Percentiles rank a stretch among this genome's conserved stretches.
Conservation (phyloP, 768 basidiomycete species). For the Rhizopogon salebrosus region DNA sequence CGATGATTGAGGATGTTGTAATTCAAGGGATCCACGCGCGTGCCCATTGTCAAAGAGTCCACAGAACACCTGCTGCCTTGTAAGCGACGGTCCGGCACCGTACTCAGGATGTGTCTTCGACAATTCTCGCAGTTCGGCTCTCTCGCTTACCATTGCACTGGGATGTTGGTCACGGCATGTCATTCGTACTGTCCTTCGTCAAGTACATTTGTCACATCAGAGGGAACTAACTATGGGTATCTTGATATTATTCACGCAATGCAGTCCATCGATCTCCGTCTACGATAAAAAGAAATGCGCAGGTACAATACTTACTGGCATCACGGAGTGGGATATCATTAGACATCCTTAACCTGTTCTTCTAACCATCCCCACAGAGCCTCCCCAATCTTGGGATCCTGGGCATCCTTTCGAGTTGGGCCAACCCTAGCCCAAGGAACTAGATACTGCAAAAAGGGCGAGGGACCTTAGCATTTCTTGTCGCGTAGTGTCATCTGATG, state of each 20-base stretch:
- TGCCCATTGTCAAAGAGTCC: background rate
- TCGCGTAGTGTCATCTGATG: background rate
- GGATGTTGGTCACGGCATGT: too few species aligned
- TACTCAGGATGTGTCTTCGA: background rate
- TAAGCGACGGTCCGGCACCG: background rate
- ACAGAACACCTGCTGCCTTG: background rate
- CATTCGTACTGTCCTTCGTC: too few species aligned
- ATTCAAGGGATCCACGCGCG: background rate
- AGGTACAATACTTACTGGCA: background rate
- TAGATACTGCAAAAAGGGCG: constrained; percentile 20
- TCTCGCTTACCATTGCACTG: too few species aligned
- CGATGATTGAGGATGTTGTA: constrained; percentile 35
- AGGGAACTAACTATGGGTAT: background rate
- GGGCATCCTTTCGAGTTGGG: constrained; percentile 11
- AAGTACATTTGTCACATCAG: too few species aligned
- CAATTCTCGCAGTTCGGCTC: background rate
- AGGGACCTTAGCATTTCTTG: background rate
- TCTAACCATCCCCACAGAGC: constrained; percentile 33
- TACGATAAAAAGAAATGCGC: background rate
- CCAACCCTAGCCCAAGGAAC: constrained; percentile 31
- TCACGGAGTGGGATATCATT: background rate
- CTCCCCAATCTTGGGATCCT: constrained; percentile 17
- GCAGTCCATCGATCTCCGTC: background rate
- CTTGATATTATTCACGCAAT: background rate
- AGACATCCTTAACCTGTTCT: constrained; percentile 23